Conservation (phyloP, 78 protist species). For the Mantamonas sphyraenae region DNA sequence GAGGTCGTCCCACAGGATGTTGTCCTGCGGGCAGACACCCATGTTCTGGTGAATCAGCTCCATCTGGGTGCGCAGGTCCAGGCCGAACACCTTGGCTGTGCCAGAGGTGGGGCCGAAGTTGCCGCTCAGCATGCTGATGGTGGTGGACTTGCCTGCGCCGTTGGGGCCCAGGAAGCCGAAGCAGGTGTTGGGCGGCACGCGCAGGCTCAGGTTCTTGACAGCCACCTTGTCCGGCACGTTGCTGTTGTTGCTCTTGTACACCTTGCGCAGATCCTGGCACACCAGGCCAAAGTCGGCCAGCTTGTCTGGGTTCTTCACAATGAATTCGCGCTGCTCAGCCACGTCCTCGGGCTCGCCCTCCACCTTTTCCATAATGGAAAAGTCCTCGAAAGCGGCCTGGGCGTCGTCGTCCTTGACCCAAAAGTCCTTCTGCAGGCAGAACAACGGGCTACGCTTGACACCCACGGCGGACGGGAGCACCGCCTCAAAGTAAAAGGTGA, state of each 20-base stretch:
- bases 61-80: constrained; percentile 38
- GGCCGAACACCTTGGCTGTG: constrained; percentile 37
- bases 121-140: constrained; percentile 34
- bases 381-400: too few relatives aligned
- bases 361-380: too few relatives aligned
- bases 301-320: neutral
- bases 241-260: constrained; percentile 5
- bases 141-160: constrained; percentile 62
- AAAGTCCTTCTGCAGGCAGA: neutral
- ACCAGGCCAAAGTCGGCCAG: neutral
- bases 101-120: constrained; percentile 39
- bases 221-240: constrained; percentile 2
- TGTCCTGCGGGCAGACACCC: constrained; percentile 68
- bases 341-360: constrained; percentile 11
- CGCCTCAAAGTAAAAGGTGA: neutral
- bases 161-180: constrained; percentile 75
- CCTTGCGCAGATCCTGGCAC: constrained; percentile 9
- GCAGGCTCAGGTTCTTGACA: constrained; percentile 13
- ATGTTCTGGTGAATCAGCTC: constrained; percentile 17
- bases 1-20: constrained; percentile 40
- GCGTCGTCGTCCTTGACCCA: neutral
- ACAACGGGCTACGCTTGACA: neutral
- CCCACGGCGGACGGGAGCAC: neutral
- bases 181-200: constrained; percentile 17
- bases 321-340: neutral